Conservation (phyloP, 2,329 filamentous ascomycete genomes). For the Lizonia empirigonia region DNA sequence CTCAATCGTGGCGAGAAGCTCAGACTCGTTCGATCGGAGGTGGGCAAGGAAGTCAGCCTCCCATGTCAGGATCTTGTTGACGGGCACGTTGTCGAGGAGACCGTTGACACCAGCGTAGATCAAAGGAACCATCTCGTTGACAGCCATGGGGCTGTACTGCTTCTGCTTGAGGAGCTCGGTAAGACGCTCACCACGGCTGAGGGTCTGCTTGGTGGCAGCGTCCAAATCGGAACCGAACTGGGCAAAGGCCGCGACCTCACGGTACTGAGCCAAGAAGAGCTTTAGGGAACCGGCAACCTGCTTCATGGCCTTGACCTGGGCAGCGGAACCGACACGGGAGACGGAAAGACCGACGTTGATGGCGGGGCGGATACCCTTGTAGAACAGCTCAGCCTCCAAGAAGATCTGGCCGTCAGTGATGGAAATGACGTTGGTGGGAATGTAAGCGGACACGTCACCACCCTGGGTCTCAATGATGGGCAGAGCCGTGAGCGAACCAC, state of each 20-base stretch:
- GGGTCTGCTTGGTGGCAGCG: slow-evolving; percentile 97
- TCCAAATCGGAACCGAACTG: slow-evolving; percentile 99
- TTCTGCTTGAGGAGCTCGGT: slow-evolving; percentile 99
- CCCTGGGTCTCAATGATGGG: slow-evolving; percentile 97
- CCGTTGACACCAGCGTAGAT: slow-evolving; percentile 99
- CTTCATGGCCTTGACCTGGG: slow-evolving; percentile 99
- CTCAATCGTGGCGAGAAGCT: slow-evolving; percentile 83
- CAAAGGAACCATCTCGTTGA: slow-evolving; percentile 99
- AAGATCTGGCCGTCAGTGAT: slow-evolving; percentile 99
- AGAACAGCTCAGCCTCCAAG: slow-evolving; percentile 98
- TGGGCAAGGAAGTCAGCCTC: slow-evolving; percentile 93
- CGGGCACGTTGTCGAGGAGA: slow-evolving; percentile 85
- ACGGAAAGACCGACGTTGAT: slow-evolving; percentile 99
- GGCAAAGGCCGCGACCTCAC: slow-evolving; percentile 99
- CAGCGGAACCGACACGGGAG: slow-evolving; percentile 98
- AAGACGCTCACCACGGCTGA: slow-evolving; percentile 96
- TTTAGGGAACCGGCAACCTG: slow-evolving; percentile 99
- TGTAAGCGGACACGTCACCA: slow-evolving; percentile 99
- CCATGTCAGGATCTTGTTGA: slow-evolving; percentile 89
- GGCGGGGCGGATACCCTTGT: slow-evolving; percentile 99
- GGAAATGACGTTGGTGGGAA: slow-evolving; percentile 99
- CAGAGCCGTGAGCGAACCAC: slow-evolving; percentile 95
- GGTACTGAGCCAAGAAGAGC: slow-evolving; percentile 99
- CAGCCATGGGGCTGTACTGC: slow-evolving; percentile 98
- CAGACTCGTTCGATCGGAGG: slow-evolving; percentile 87